A percentile compares a stretch with the other conserved stretches of the same genome.
These are phyloP conservation scores for Obelidium mucronatum DNA, from an alignment of 192 early-diverging fungal genomes.

Conservation along the genomic window DNA sequence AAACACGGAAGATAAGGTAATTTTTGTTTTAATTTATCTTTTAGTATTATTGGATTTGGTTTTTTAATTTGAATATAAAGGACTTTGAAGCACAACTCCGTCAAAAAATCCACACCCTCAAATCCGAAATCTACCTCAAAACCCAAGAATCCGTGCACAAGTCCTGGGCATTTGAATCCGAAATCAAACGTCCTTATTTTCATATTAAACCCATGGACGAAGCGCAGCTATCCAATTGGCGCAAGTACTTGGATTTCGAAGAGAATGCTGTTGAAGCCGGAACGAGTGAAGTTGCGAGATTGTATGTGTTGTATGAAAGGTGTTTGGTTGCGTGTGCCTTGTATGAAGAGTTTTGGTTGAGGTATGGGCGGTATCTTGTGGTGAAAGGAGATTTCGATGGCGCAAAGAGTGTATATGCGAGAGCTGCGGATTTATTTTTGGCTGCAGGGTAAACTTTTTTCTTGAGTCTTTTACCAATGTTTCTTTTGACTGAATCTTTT, in stretches of 20 bases:
- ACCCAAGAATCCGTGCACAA: constrained; percentile 75
- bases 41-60: no score
- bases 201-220: constrained; percentile 81
- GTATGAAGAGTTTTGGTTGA: constrained; percentile 81
- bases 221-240: constrained; percentile 72
- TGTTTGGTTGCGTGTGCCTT: constrained; percentile 78
- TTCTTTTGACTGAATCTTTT: no score
- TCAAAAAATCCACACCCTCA: constrained; percentile 64
- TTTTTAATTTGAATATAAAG: no score
- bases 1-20: no score
- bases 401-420: constrained; percentile 55
- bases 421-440: constrained; percentile 65
- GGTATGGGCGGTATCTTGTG: constrained; percentile 69
- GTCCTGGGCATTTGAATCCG: constrained; percentile 77
- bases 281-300: constrained; percentile 61
- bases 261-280: constrained; percentile 43
- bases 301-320: constrained; percentile 73
- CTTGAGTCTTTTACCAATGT: no score
- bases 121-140: constrained; percentile 63
- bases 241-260: constrained; percentile 77
- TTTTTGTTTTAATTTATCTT: no score
- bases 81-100: constrained; percentile 65
- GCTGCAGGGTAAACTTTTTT: constrained; percentile 57
- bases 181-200: constrained; percentile 82
- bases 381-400: constrained; percentile 54